Conservation (phyloP, 345 rosid species). For the Erucastrum elatum region DNA sequence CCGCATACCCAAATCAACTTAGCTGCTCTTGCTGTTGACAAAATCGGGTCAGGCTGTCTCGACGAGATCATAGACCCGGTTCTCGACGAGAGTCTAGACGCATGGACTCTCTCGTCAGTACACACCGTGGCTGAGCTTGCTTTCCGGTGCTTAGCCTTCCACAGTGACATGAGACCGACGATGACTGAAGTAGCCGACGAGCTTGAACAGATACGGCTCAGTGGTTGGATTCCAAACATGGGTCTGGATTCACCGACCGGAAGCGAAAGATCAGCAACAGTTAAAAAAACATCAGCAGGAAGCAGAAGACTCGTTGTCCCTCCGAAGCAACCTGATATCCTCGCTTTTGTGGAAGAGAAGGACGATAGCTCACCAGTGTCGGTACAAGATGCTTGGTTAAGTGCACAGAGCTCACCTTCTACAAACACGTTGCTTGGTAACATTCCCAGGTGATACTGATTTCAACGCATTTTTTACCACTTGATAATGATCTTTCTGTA, state of each 20-base stretch:
- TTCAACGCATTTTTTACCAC: constrained; percentile 9
- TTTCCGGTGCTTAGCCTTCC: constrained; percentile 85
- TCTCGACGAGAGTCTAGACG: constrained; percentile 66
- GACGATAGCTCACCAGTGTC: constrained; percentile 65
- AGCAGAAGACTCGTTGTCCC: constrained; percentile 46
- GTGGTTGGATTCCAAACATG: constrained; percentile 64
- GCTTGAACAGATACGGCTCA: constrained; percentile 67
- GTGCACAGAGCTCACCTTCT: constrained; percentile 87
- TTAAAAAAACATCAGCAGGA: constrained; percentile 38
- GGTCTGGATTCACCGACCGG: constrained; percentile 49
- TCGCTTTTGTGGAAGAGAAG: constrained; percentile 45
- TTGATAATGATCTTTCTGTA: constrained; percentile 13
- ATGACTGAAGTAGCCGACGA: constrained; percentile 92
- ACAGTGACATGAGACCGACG: constrained; percentile 86
- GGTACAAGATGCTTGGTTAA: constrained; percentile 76
- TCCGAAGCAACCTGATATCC: constrained; percentile 40
- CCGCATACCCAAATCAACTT: constrained; percentile 78
- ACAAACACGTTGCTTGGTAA: constrained; percentile 68
- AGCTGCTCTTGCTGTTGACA: constrained; percentile 83
- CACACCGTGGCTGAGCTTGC: constrained; percentile 83
- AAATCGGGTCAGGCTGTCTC: constrained; percentile 79
- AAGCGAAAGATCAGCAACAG: constrained; percentile 31
- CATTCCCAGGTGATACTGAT: constrained; percentile 45
- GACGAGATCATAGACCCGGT: constrained; percentile 81
- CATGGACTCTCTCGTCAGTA: constrained; percentile 87